phyloP scores from a whole-genome alignment of 2,329 filamentous ascomycete genomes.

The Oidium heveae region DNA sequence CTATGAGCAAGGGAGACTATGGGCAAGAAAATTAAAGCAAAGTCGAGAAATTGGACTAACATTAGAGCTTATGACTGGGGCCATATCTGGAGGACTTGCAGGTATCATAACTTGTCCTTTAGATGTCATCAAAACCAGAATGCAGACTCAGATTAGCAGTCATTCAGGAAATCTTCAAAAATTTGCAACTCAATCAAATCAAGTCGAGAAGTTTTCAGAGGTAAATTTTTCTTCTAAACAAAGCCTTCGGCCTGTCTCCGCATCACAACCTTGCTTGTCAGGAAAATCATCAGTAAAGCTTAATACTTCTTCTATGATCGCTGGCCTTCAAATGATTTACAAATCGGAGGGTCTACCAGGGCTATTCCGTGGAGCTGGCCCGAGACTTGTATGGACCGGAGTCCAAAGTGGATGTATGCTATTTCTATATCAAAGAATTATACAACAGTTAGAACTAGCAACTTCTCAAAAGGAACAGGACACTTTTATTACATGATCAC shows the following conservation, averaged over 20 bases:
- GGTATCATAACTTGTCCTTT: slow-evolving; percentile 87
- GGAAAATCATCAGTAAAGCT: slow-evolving; percentile 56
- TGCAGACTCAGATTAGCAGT: slow-evolving; percentile 66
- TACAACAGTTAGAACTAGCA: slow-evolving; percentile 45
- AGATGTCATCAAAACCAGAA: slow-evolving; percentile 88
- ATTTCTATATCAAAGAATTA: slow-evolving; percentile 72
- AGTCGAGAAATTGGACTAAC: slow-evolving; percentile 64
- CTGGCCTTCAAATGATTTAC: slow-evolving; percentile 69
- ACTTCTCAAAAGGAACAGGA: neutral
- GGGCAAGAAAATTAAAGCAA: slow-evolving; percentile 56
- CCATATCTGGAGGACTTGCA: slow-evolving; percentile 71
- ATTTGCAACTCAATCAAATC: slow-evolving; percentile 6
- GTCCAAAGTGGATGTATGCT: slow-evolving; percentile 94
- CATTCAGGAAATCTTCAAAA: slow-evolving; percentile 11
- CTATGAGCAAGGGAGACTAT: slow-evolving; percentile 75
- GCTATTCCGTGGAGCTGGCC: slow-evolving; percentile 87
- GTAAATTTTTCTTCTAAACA: slow-evolving; percentile 11
- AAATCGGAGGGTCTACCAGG: slow-evolving; percentile 66
- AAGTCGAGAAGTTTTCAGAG: slow-evolving; percentile 2
- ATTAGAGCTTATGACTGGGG: slow-evolving; percentile 72
- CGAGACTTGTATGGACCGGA: slow-evolving; percentile 85
- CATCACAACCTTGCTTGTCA: slow-evolving; percentile 40
- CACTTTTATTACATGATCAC: no score
- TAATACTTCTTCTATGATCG: slow-evolving; percentile 72
- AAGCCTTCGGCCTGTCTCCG: slow-evolving; percentile 62